A percentile compares a stretch with the other conserved stretches of the same genome.
Conservation (phyloP, 345 rosid species). For the Erucastrum elatum region DNA sequence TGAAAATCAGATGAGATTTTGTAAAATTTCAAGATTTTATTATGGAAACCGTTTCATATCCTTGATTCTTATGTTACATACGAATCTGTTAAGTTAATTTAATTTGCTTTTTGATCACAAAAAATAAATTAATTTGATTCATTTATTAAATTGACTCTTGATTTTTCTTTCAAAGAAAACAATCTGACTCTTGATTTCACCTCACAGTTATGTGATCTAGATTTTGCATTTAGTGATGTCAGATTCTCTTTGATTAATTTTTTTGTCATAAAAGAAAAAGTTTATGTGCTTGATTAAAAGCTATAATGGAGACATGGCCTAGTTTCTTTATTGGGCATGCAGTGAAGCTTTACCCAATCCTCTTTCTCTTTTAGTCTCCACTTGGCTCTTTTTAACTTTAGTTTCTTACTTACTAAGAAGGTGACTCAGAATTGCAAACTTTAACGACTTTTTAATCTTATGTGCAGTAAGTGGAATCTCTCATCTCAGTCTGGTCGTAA, state of each 20-base stretch:
- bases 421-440: conserved; percentile 21
- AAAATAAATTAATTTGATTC: not conserved
- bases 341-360: conserved; percentile 33
- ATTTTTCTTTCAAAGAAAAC: not conserved
- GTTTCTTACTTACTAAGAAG: conserved; percentile 36
- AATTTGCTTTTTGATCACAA: too few species aligned
- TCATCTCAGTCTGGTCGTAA: conserved; percentile 1
- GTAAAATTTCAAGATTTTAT: conserved; percentile 4
- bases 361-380: conserved; percentile 34
- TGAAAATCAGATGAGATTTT: conserved; percentile 26
- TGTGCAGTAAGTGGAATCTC: conserved; percentile 35
- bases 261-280: not conserved
- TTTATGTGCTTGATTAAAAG: not conserved
- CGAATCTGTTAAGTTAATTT: not conserved
- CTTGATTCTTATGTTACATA: conserved; percentile 11
- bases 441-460: conserved; percentile 2
- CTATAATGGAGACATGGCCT: conserved; percentile 30
- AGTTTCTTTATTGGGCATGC: conserved; percentile 40
- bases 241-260: conserved; percentile 22
- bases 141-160: not conserved
- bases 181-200: not conserved
- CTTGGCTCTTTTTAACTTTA: conserved; percentile 2
- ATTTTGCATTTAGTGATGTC: conserved; percentile 7
- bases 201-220: conserved; percentile 17
- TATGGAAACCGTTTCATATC: conserved; percentile 4